phyloP scores from a whole-genome alignment of 2,329 filamentous ascomycete genomes.

The Sclerotinia subarctica region DNA sequence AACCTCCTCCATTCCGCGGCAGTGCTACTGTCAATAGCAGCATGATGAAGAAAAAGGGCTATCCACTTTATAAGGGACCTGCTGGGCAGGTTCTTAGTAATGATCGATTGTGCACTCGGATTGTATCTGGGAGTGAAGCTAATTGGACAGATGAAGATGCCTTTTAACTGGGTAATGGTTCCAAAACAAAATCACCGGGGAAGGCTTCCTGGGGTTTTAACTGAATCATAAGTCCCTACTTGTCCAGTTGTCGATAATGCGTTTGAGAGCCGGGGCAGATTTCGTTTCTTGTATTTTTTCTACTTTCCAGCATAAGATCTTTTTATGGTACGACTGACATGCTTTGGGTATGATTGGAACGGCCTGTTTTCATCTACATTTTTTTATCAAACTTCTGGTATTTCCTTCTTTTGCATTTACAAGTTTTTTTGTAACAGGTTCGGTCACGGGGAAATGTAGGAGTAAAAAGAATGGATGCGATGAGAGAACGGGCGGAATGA shows the following conservation, averaged over 20 bases:
- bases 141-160: constrained; percentile 63
- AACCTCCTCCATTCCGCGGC: constrained; percentile 28
- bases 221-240: neutral
- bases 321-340: constrained; percentile 13
- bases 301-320: constrained; percentile 17
- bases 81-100: constrained; percentile 47
- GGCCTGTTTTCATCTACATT: constrained; percentile 6
- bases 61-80: constrained; percentile 49
- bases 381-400: neutral
- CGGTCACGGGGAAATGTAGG: constrained; percentile 2
- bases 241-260: neutral
- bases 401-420: constrained; percentile 2
- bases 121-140: constrained; percentile 59
- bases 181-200: neutral
- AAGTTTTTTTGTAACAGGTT: neutral
- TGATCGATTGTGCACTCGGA: constrained; percentile 59
- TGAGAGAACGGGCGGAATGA: constrained; percentile 5
- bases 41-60: constrained; percentile 54
- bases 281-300: constrained; percentile 15
- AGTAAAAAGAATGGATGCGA: constrained; percentile 10
- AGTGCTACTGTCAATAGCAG: constrained; percentile 34
- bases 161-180: constrained; percentile 41
- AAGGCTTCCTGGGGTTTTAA: constrained; percentile 7
- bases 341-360: constrained; percentile 15
- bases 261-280: neutral